Evolutionary conservation across 73 alveolate genomes (phyloP).

Genomic region (Durusdinium trenchii): DNA sequence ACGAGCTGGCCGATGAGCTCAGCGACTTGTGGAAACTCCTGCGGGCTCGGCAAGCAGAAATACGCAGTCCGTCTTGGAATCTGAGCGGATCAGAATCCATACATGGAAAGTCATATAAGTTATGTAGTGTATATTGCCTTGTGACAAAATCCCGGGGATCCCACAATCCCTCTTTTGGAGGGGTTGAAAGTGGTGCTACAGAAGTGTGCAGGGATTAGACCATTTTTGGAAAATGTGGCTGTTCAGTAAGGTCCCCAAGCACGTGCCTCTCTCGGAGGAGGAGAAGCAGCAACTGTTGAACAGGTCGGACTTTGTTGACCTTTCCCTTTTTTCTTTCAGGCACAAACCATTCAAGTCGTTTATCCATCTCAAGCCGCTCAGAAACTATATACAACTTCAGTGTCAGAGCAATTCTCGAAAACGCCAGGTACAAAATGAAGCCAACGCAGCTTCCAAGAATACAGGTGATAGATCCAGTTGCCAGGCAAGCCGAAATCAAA

Average conservation of each 20-base stretch:
- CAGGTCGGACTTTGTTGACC: constrained; percentile 65
- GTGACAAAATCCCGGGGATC: too few species aligned
- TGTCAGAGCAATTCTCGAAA: not conserved
- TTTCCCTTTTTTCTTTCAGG: too few species aligned
- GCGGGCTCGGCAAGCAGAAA: too few species aligned
- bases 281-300: constrained; percentile 98
- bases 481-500: constrained; percentile 73
- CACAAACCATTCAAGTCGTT: not conserved
- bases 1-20: constrained; percentile 96
- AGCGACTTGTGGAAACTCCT: too few species aligned
- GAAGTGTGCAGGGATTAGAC: too few species aligned
- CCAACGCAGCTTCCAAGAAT: constrained; percentile 99
- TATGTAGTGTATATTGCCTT: too few species aligned
- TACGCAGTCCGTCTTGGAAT: too few species aligned
- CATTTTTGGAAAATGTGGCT: too few species aligned
- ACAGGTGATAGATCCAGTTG: constrained; percentile 98
- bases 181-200: too few species aligned
- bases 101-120: too few species aligned
- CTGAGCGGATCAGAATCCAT: too few species aligned
- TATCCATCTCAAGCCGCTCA: not conserved
- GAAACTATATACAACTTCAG: not conserved
- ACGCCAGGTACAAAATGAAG: constrained; percentile 98
- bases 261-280: constrained; percentile 97
- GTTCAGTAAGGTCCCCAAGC: constrained; percentile 99
- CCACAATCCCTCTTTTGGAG: too few species aligned